Evolutionary conservation across 257 asterid genomes (phyloP), one percentile per base, ranked within the genome.

Genomic region (Knoxia roxburghii): DNA sequence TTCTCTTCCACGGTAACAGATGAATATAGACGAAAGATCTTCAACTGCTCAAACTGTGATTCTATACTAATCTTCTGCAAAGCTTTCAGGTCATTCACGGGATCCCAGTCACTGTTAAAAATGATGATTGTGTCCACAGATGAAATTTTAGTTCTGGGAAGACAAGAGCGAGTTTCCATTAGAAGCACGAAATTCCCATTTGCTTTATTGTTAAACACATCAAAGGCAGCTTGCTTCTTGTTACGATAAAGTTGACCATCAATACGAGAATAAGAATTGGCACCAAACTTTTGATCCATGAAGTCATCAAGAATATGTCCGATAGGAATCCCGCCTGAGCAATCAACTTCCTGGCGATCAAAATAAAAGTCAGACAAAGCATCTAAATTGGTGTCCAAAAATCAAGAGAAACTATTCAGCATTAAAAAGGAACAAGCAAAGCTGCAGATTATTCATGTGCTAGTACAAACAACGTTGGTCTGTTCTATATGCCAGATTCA

Each of bases 101-200:
- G 89, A 57, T 86, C 89, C 86, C 87, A 86, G 73, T 84, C 86
- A 75, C 89, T 84, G 78, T 84, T 82, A 77, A 86, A 86, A 50
- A 86, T 51, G 55, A 86, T 71, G 37, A 86, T 72, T 5, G 70
- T 35, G 75, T 88, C 94, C 40, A 86, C 41, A 20, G 79, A 79
- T 17, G 59, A 55, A 33, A 88, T 81, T 53, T 73, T 77, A 13
- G 73, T 65, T 76, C 86, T 79, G 62, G 84, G 78, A 53, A 55
- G 2, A 73, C 96, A 86, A n/a, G 84, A 79, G 23, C 74, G 82
- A 33, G 82, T 80, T 76, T 86, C 89, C 72, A 88, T 81, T 74
- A 88, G 68, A 76, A 87, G 74, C 62, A 76, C 75, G 17, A 86
- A 84, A 58, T 60, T 76, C 65, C 70, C 80, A 8, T 65, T 78